Evolutionary conservation across 1,284 basidiomycete species (phyloP), one percentile per base, ranked within the genome.

Genomic region (Tilletia caries): DNA sequence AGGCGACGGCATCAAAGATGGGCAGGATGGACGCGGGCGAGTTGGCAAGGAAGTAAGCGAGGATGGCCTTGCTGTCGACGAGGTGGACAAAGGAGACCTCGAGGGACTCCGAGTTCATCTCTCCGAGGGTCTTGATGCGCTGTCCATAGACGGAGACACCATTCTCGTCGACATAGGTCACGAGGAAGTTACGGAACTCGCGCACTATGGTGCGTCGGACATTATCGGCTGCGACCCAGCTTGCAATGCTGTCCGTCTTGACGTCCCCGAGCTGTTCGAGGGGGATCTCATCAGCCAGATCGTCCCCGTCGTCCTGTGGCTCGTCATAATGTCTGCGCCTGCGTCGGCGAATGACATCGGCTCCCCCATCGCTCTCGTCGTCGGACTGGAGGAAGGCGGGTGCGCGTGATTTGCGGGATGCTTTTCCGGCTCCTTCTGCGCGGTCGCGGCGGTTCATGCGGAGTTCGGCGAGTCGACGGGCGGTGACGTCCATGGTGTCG

Each of bases 31-130:
- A 89, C 33, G 90, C 87, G 0, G 96, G 96, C 54, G 92, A 93
- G 84, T 97, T 97, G 79, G 92, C 93, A 60, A 99, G 87, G 86
- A 98, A 98, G 84, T 95, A 98, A 41, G 95, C 95, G 33, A 99
- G 87, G 75, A 97, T 94, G 13, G 95, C 92, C 78, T 96, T 96
- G 25, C 92, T 91, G 70, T 90, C 86, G 1, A 92, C 90, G 20
- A 98, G 88, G 81, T 99, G 93, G 23, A 93, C 87, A 84, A 95
- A 98, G 0, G 94, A 97, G 23, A 98, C 91, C 84, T 98, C 95
- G 70, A 99, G 89, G 1, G 95, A 97, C 85, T 98, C 96, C 41
- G 93, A 90, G 85, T 99, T 98, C 82, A 91, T 90, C 88, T 98
- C 95, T 84, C 96, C 96, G 50, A 98, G 88, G 77, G 91, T 89